Conservation (phyloP, 768 basidiomycete genomes). For the Ramaria sp. region DNA sequence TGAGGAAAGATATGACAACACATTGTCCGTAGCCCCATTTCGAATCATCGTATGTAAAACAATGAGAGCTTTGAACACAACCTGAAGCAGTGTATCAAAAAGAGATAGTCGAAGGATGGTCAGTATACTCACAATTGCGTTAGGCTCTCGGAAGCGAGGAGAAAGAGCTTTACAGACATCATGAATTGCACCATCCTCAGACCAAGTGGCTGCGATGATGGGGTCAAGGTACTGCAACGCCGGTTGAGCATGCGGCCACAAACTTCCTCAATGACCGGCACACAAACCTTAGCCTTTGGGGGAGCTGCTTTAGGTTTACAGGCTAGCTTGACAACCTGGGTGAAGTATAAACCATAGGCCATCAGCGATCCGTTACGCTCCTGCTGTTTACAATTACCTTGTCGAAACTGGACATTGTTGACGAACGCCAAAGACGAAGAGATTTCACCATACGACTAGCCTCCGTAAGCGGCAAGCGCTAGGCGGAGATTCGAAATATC, state of each 20-base stretch:
- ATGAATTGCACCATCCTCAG: conserved; percentile 84
- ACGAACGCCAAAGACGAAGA: not conserved
- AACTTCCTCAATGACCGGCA: not conserved
- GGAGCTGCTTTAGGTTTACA: conserved; percentile 96
- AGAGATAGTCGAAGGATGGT: not conserved
- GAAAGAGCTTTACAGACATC: conserved; percentile 88
- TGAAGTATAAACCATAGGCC: not conserved
- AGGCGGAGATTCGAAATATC: conserved; percentile 2
- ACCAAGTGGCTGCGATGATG: conserved; percentile 95
- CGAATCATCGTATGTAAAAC: conserved; percentile 95
- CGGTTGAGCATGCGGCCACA: not conserved
- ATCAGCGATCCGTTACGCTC: not conserved
- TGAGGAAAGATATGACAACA: conserved; percentile 72
- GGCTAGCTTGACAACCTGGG: conserved; percentile 81
- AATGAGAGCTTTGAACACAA: conserved; percentile 97
- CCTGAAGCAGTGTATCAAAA: conserved; percentile 29
- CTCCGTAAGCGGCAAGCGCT: not conserved
- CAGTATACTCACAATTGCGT: conserved; percentile 66
- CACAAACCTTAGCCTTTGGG: conserved; percentile 83
- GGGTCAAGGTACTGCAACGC: conserved; percentile 79
- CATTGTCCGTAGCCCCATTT: conserved; percentile 91
- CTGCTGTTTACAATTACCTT: conserved; percentile 2
- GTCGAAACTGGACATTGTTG: conserved; percentile 9
- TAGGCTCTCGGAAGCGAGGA: conserved; percentile 81
- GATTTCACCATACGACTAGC: conserved; percentile 1